phyloP scores from a whole-genome alignment of 768 basidiomycete genomes.

The Mycena polygramma region DNA sequence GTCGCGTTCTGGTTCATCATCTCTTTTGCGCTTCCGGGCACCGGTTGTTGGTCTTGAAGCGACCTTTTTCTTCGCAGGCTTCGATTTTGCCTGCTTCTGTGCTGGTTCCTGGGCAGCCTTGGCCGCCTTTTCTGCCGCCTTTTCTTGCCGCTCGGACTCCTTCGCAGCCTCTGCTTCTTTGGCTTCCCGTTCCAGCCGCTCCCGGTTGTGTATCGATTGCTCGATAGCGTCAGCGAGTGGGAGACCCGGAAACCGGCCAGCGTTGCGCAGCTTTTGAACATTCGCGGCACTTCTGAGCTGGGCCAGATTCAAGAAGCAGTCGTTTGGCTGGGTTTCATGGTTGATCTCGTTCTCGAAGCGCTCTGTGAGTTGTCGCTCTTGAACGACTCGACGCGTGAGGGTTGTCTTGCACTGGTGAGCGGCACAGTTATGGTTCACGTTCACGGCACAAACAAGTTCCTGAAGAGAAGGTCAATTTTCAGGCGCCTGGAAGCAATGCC shows the following conservation, averaged over 20 bases:
- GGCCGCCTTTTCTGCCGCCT: background rate
- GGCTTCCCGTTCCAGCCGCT: background rate
- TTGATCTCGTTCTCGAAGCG: background rate
- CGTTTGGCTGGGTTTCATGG: background rate
- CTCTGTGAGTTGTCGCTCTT: background rate
- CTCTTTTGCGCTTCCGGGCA: background rate
- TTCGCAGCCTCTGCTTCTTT: background rate
- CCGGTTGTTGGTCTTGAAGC: too few species aligned
- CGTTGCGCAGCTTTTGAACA: background rate
- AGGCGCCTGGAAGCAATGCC: too few species aligned
- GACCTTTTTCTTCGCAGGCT: too few species aligned
- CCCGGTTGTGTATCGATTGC: background rate
- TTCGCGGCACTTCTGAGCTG: background rate
- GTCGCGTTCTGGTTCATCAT: background rate
- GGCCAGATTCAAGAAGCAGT: background rate
- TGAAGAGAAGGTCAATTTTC: constrained; percentile 2
- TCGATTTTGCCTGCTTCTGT: too few species aligned
- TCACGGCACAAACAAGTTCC: background rate
- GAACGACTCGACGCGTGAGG: background rate
- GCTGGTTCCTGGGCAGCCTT: background rate
- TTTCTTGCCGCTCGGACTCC: background rate
- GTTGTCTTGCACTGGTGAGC: constrained; percentile 1
- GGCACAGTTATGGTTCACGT: constrained; percentile 11
- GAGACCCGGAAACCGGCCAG: background rate
- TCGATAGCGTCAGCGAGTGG: background rate